phyloP scores from a whole-genome alignment of 305 asterid genomes.

The Rubia tinctorum region DNA sequence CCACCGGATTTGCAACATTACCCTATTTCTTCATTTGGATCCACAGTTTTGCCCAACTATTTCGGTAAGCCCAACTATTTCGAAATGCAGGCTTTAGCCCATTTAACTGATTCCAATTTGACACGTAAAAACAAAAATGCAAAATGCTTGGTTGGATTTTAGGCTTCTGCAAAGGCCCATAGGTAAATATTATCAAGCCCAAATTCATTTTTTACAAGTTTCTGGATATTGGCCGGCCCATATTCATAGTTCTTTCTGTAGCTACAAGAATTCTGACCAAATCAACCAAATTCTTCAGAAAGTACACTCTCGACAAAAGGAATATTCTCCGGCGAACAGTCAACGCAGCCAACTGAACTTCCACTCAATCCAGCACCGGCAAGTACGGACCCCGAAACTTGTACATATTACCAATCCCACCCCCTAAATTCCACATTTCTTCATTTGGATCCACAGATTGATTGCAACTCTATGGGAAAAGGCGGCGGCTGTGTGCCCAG shows the following conservation, averaged over 20 bases:
- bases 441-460: background rate
- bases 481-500: slow-evolving; percentile 95
- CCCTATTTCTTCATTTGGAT: no score
- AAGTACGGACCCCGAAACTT: background rate
- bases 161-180: background rate
- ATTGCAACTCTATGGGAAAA: slow-evolving; percentile 53
- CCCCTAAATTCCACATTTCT: background rate
- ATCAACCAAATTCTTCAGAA: background rate
- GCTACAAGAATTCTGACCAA: background rate
- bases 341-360: background rate
- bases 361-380: no score
- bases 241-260: background rate
- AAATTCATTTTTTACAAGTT: background rate
- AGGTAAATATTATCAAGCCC: background rate
- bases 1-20: no score
- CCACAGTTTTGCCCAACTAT: no score
- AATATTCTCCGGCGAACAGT: background rate
- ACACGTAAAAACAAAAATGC: no score
- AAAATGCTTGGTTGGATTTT: background rate
- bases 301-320: background rate
- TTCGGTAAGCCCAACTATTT: no score
- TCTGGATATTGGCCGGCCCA: background rate
- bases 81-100: no score
- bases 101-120: no score
- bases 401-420: background rate